Conservation (phyloP, 495 filamentous ascomycete genomes). For the Rusavskia elegans region DNA sequence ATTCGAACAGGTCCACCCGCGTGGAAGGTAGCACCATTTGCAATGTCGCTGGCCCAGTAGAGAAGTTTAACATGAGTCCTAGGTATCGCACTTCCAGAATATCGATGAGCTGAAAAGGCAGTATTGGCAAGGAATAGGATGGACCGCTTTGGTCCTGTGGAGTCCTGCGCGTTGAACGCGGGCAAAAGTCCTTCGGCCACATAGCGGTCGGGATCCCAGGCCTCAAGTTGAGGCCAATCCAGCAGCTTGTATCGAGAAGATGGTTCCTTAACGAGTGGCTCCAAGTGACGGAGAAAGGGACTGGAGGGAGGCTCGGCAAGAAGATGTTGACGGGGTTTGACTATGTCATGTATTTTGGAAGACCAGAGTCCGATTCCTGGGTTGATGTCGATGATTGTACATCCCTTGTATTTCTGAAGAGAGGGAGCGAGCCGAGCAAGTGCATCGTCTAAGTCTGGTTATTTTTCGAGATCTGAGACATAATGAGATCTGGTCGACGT, state of each 20-base stretch:
- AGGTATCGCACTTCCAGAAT: conserved; percentile 9
- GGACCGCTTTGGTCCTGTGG: conserved; percentile 37
- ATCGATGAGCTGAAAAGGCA: too few relatives aligned
- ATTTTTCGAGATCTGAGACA: background rate
- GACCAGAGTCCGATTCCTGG: conserved; percentile 67
- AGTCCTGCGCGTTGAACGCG: conserved; percentile 12
- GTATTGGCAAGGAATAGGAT: conserved; percentile 49
- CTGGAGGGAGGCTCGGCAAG: conserved; percentile 50
- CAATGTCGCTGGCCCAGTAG: conserved; percentile 20
- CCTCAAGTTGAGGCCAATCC: conserved; percentile 25
- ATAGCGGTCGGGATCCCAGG: conserved; percentile 32
- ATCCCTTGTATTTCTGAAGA: conserved; percentile 44
- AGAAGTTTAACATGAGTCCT: conserved; percentile 17
- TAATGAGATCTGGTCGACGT: conserved; percentile 12
- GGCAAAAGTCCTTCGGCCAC: conserved; percentile 25
- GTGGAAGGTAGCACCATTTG: conserved; percentile 32
- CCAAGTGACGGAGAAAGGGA: conserved; percentile 39
- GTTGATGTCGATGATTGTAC: conserved; percentile 74
- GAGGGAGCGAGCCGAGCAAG: conserved; percentile 38
- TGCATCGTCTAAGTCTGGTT: conserved; percentile 26
- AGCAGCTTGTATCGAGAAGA: conserved; percentile 38
- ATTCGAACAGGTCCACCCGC: conserved; percentile 54
- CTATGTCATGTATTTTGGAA: conserved; percentile 48
- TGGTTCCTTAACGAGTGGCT: conserved; percentile 40
- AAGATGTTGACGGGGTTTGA: conserved; percentile 66